Percentiles rank a stretch among this genome's conserved stretches.
These are phyloP conservation scores for Mrakia gelida DNA, from an alignment of 768 basidiomycete species.

Conservation along the genomic window DNA sequence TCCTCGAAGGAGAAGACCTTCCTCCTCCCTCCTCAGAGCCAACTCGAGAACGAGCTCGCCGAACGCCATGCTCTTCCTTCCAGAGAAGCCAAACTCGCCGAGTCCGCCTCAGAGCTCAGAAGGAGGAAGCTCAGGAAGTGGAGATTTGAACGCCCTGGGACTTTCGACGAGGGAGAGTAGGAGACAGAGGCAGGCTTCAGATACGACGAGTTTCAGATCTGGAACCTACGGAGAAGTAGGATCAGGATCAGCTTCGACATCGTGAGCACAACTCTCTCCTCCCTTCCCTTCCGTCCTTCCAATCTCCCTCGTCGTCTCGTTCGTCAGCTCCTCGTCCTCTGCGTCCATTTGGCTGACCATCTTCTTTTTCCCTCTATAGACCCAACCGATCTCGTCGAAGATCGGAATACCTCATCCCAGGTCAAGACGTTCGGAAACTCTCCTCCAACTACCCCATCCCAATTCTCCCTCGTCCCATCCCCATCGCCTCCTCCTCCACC, in stretches of 20 bases:
- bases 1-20: constrained; percentile 13
- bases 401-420: constrained; percentile 24
- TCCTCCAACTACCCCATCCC: constrained; percentile 17
- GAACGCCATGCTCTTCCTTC: constrained; percentile 9
- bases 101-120: constrained; percentile 14
- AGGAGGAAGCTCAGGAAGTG: constrained; percentile 3
- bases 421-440: not conserved
- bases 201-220: constrained; percentile 7
- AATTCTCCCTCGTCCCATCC: constrained; percentile 11
- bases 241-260: constrained; percentile 17
- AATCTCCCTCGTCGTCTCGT: not conserved
- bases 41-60: constrained; percentile 22
- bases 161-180: not conserved
- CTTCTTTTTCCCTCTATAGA: not conserved
- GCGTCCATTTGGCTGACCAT: not conserved
- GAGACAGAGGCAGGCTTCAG: constrained; percentile 26
- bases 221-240: not conserved
- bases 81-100: constrained; percentile 5
- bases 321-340: not conserved
- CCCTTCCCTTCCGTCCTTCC: not conserved
- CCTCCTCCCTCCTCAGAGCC: not conserved
- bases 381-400: constrained; percentile 27
- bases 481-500: not conserved
- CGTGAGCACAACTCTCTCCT: not conserved
- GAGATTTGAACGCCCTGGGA: constrained; percentile 22